These are phyloP conservation scores for Leccinum fibrillosum DNA, from an alignment of 768 basidiomycete species.

Conservation along the genomic window DNA sequence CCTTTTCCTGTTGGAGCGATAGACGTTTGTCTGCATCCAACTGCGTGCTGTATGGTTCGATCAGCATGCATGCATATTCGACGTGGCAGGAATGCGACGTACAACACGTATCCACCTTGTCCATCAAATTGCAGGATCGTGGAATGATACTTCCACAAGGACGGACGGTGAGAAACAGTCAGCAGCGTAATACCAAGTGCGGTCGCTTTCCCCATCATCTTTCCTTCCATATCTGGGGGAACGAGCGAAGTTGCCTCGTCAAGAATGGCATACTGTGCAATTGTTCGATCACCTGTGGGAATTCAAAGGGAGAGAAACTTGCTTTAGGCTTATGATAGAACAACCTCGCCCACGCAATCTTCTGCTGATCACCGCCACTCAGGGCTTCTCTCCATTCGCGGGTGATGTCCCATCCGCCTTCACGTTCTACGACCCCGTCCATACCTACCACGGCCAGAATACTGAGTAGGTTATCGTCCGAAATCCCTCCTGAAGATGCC, in stretches of 20 bases:
- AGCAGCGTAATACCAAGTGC: constrained; percentile 85
- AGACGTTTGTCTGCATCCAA: constrained; percentile 88
- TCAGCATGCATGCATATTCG: not conserved
- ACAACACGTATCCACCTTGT: constrained; percentile 95
- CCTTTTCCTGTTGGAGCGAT: constrained; percentile 93
- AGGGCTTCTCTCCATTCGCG: constrained; percentile 92
- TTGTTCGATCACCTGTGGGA: not conserved
- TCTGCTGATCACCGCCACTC: constrained; percentile 95
- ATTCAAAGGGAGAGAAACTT: constrained; percentile 15
- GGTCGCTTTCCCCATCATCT: constrained; percentile 93
- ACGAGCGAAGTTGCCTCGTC: constrained; percentile 97
- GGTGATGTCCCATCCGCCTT: constrained; percentile 93
- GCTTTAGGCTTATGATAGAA: constrained; percentile 96
- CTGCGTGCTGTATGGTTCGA: constrained; percentile 56
- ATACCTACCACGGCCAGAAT: constrained; percentile 82
- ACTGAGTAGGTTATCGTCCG: constrained; percentile 68
- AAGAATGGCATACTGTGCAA: constrained; percentile 83
- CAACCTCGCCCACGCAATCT: constrained; percentile 94
- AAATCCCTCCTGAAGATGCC: constrained; percentile 53
- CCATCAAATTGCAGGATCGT: constrained; percentile 92
- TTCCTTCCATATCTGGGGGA: constrained; percentile 86
- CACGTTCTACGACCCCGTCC: constrained; percentile 81
- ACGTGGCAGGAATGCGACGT: constrained; percentile 30
- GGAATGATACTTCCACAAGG: constrained; percentile 89
- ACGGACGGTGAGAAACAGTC: constrained; percentile 94